Base-by-base conservation (phyloP, 768 basidiomycete genomes). In the Gymnopilus dilepis region DNA sequence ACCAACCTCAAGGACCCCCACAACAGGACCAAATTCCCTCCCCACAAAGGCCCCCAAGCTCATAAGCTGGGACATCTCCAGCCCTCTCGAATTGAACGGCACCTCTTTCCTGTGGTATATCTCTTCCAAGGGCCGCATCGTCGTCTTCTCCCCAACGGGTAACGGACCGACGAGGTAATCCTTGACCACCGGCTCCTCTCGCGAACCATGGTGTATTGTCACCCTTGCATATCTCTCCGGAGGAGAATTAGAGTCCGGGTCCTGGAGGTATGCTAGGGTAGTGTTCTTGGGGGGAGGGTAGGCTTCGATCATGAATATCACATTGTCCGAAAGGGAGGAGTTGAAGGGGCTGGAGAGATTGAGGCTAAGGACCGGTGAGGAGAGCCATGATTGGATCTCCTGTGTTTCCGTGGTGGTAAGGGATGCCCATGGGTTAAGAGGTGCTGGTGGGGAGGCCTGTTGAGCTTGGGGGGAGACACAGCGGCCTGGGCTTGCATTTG, bases 81-180 rank as follows among this genome's bases (percentile, higher is more conserved):
- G 74, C 0, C 78, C 78, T 33, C 83, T 73, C n/a, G 81, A 82
- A 61, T 86, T 85, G 73, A 76, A 83, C 11, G 87, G 86, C 43
- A 88, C 81, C 8, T 77, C 74, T 4, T 78, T 76, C 15, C 78
- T 75, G 59, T 85, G 84, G 67, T 85, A 86, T 33, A 85, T 83
- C 50, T 83, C 82, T 15, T 72, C 80, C 59, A 84, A 71, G 17
- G 71, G 72, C n/a, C 73, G 68, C 50, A 87, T 72, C 2, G 41
- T 68, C 5, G 85, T 84, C 15, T 70, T 55, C 4, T 62, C 48
- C 31, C 76, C 69, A 19, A 85, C 66, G 4, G 86, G 86, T 8
- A 88, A 74, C 0, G 87, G 87, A 0, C 87, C 87, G 17, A 88
- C 79, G 7, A 86, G 72, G 65, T 86, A 86, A 65, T 87, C 84